These are phyloP conservation scores for Hortiboletus campestris DNA, from an alignment of 768 basidiomycete species.

Conservation along the genomic window DNA sequence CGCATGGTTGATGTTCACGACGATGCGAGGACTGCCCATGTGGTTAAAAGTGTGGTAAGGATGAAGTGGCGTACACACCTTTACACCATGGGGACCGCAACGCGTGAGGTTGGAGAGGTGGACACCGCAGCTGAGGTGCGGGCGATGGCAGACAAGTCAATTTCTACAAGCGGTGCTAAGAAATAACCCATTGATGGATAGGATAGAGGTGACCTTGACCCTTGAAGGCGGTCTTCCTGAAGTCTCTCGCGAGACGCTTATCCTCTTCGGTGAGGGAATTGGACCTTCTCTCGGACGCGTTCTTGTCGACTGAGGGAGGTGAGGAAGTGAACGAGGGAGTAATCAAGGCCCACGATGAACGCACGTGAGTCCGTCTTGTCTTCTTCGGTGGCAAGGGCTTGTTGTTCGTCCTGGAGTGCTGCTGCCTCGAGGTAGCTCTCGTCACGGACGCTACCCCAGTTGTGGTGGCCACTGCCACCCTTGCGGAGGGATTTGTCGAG, in stretches of 20 bases:
- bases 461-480: conserved; percentile 76
- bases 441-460: conserved; percentile 76
- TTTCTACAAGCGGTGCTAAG: conserved; percentile 18
- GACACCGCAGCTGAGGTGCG: conserved; percentile 76
- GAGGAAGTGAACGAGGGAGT: conserved; percentile 5
- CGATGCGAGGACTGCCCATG: background rate
- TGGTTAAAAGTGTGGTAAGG: background rate
- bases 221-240: conserved; percentile 76
- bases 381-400: conserved; percentile 39
- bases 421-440: conserved; percentile 61
- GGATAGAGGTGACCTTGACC: conserved; percentile 40
- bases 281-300: conserved; percentile 37
- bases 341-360: background rate
- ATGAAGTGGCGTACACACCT: conserved; percentile 10
- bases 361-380: conserved; percentile 21
- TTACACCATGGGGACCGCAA: conserved; percentile 17
- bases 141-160: conserved; percentile 78
- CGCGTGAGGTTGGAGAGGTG: conserved; percentile 39
- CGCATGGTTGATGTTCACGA: background rate
- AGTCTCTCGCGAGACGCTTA: conserved; percentile 55
- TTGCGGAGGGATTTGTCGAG: conserved; percentile 71
- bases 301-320: conserved; percentile 17
- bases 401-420: conserved; percentile 56
- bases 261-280: conserved; percentile 62
- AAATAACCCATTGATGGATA: background rate